Percentiles rank a stretch among this genome's conserved stretches.
Evolutionary conservation across 257 asterid genomes (phyloP).

Genomic region (Nicotiana sylvestris): DNA sequence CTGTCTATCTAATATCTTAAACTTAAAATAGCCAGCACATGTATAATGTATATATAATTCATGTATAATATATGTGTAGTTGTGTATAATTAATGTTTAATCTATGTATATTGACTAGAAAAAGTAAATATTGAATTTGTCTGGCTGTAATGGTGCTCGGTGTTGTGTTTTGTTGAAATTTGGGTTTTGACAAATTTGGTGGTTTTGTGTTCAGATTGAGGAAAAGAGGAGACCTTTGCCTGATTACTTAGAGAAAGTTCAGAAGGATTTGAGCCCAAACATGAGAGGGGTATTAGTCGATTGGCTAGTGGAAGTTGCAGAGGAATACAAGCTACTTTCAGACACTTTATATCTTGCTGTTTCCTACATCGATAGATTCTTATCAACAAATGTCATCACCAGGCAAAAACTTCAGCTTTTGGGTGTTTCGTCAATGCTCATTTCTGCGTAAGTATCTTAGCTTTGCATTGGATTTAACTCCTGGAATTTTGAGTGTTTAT

Average conservation of each 20-base stretch:
- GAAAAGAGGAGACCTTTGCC: constrained; percentile 53
- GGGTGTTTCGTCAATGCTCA: constrained; percentile 96
- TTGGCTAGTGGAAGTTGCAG: constrained; percentile 93
- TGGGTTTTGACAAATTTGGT: constrained; percentile 1
- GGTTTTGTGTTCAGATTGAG: constrained; percentile 41
- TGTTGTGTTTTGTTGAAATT: not conserved
- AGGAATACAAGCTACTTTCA: constrained; percentile 78
- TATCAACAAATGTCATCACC: constrained; percentile 40
- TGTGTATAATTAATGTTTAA: too few relatives aligned
- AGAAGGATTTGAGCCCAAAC: constrained; percentile 66
- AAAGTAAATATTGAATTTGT: too few relatives aligned
- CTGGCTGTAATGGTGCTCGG: not conserved
- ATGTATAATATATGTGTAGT: too few relatives aligned
- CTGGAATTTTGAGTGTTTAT: not conserved
- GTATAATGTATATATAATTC: too few relatives aligned
- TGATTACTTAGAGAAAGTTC: constrained; percentile 55
- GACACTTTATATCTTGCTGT: constrained; percentile 69
- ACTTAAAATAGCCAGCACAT: too few relatives aligned
- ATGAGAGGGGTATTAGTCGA: constrained; percentile 89
- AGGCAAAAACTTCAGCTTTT: constrained; percentile 82
- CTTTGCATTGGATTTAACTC: not conserved
- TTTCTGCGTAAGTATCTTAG: constrained; percentile 73
- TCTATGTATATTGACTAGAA: too few relatives aligned
- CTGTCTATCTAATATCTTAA: too few relatives aligned
- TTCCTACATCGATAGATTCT: constrained; percentile 61